These are phyloP conservation scores for Clonostachys byssicola DNA, from an alignment of 2,329 filamentous ascomycete species.

Conservation along the genomic window DNA sequence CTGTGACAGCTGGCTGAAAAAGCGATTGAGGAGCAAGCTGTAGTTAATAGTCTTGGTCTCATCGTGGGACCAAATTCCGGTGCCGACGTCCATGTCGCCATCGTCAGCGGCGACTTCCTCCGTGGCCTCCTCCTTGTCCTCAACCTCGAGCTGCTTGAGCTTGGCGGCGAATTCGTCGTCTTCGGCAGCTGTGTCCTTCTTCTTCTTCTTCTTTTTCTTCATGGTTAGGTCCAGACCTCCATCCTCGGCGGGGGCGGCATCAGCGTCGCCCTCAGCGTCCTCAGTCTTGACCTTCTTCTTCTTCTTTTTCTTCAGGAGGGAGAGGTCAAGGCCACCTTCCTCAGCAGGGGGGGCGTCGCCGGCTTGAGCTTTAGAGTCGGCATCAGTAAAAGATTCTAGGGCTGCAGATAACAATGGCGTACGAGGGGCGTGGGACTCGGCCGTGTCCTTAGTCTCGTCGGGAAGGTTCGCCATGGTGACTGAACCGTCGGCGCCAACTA, in stretches of 20 bases:
- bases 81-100: slow-evolving; percentile 82
- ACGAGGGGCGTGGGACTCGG: slow-evolving; percentile 73
- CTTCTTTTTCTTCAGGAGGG: slow-evolving; percentile 86
- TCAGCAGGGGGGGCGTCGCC: slow-evolving; percentile 37
- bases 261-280: slow-evolving; percentile 37
- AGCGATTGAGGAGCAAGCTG: slow-evolving; percentile 79
- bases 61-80: slow-evolving; percentile 86
- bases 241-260: slow-evolving; percentile 42
- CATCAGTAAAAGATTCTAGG: slow-evolving; percentile 51
- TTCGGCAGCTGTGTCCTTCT: slow-evolving; percentile 54
- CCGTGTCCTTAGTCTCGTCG: slow-evolving; percentile 75
- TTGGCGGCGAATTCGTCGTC: slow-evolving; percentile 59
- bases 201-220: slow-evolving; percentile 75
- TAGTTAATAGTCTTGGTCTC: slow-evolving; percentile 76
- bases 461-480: slow-evolving; percentile 72
- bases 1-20: slow-evolving; percentile 91
- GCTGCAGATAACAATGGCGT: slow-evolving; percentile 55
- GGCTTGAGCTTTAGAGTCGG: slow-evolving; percentile 33
- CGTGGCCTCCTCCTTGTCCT: slow-evolving; percentile 55
- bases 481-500: slow-evolving; percentile 86
- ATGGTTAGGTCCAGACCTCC: slow-evolving; percentile 52
- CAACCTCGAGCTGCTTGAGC: slow-evolving; percentile 57
- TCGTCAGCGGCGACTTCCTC: slow-evolving; percentile 51
- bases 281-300: slow-evolving; percentile 42
- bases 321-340: slow-evolving; percentile 50